Conservation (phyloP, 371 early-diverging fungal species). For the Mortierella sp. region DNA sequence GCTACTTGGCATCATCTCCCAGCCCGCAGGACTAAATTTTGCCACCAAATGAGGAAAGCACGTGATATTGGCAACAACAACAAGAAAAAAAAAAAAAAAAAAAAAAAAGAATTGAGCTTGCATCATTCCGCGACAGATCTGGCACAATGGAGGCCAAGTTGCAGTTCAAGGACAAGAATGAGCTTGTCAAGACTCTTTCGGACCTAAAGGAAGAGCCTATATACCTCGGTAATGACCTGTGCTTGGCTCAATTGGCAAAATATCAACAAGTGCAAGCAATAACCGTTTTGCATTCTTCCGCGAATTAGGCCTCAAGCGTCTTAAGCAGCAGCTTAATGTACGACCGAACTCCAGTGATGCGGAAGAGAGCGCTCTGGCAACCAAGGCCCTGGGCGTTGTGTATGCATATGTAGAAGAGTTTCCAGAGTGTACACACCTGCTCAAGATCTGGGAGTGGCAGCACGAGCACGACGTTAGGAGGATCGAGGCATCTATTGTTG, state of each 20-base stretch:
- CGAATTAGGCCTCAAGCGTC: constrained; percentile 37
- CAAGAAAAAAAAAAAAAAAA: constrained; percentile 19
- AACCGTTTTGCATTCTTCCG: background rate
- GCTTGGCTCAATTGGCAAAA: background rate
- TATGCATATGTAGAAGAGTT: constrained; percentile 51
- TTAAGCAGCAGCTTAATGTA: constrained; percentile 48
- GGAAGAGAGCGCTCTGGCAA: constrained; percentile 39
- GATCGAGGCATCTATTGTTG: constrained; percentile 72
- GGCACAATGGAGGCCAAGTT: constrained; percentile 36
- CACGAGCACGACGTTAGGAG: constrained; percentile 83
- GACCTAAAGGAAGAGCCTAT: constrained; percentile 39
- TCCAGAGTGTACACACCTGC: constrained; percentile 46
- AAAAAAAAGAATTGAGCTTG: constrained; percentile 2
- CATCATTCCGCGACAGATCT: constrained; percentile 12
- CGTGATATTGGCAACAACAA: background rate
- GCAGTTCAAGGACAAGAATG: constrained; percentile 49
- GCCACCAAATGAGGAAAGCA: background rate
- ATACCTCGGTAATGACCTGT: constrained; percentile 37
- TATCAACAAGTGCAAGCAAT: background rate
- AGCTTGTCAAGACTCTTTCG: constrained; percentile 45
- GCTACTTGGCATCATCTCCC: too few species aligned
- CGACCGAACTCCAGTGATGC: constrained; percentile 53
- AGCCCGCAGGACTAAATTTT: background rate
- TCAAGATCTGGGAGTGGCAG: constrained; percentile 60
- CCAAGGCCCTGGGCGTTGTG: constrained; percentile 27